These are phyloP conservation scores for Sporothrix inflata DNA, from an alignment of 2,329 filamentous ascomycete genomes.

Conservation along the genomic window DNA sequence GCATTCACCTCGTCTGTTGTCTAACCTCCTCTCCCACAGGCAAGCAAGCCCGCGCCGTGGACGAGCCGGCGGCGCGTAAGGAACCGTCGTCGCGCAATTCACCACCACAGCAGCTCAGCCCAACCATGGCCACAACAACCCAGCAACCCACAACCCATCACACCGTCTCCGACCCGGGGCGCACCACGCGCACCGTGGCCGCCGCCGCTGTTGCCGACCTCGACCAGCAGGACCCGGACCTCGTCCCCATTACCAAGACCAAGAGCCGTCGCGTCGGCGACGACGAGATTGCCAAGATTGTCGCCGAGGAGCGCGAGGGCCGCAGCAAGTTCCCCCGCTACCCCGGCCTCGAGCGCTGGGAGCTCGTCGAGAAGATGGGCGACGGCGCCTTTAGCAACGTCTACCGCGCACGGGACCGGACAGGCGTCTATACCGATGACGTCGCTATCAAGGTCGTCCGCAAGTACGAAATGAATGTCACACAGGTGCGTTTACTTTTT, in stretches of 20 bases:
- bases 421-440: constrained; percentile 68
- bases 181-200: constrained; percentile 3
- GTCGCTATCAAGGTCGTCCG: constrained; percentile 98
- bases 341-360: constrained; percentile 83
- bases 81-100: constrained; percentile 41
- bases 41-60: constrained; percentile 80
- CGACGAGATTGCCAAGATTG: constrained; percentile 77
- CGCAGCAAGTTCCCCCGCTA: constrained; percentile 85
- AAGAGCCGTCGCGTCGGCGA: constrained; percentile 58
- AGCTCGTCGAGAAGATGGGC: constrained; percentile 93
- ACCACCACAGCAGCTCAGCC: constrained; percentile 56
- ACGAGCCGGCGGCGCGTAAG: constrained; percentile 54
- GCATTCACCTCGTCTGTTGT: neutral
- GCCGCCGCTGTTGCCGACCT: neutral
- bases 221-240: constrained; percentile 33
- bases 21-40: constrained; percentile 49
- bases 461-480: constrained; percentile 98
- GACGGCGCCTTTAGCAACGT: constrained; percentile 99
- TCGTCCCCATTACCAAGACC: constrained; percentile 38
- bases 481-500: constrained; percentile 68
- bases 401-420: constrained; percentile 79
- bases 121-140: constrained; percentile 45
- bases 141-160: constrained; percentile 53
- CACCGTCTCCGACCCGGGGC: constrained; percentile 39
- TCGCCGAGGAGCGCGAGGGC: constrained; percentile 88